Conservation (phyloP, 805 yeast genomes). For the Starmerella bombi region DNA sequence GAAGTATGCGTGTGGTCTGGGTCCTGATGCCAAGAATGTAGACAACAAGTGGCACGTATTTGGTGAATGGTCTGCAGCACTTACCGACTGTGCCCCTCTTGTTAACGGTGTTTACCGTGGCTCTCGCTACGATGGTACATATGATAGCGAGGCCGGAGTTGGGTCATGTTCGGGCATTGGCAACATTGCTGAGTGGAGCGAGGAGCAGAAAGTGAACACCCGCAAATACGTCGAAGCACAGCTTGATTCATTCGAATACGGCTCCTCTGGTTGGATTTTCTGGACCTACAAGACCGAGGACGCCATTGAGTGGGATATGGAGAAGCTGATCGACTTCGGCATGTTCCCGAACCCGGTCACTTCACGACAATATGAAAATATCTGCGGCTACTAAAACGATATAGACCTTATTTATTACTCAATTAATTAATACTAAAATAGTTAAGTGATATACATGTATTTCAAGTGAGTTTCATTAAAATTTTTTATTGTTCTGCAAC, state of each 20-base stretch:
- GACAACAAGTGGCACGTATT: constrained; percentile 63
- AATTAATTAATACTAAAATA: too few relatives aligned
- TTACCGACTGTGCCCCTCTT: constrained; percentile 85
- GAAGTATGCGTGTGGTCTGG: constrained; percentile 40
- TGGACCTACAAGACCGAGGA: constrained; percentile 90
- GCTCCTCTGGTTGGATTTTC: constrained; percentile 67
- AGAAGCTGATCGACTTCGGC: constrained; percentile 40
- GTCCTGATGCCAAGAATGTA: constrained; percentile 28
- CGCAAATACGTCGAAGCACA: constrained; percentile 79
- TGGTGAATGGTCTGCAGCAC: constrained; percentile 88
- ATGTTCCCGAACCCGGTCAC: constrained; percentile 72
- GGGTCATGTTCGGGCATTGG: constrained; percentile 50
- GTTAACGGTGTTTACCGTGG: constrained; percentile 77
- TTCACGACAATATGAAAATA: constrained; percentile 55
- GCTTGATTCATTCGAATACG: constrained; percentile 64
- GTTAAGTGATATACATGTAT: too few relatives aligned
- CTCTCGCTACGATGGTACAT: constrained; percentile 63
- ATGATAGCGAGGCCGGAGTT: constrained; percentile 32
- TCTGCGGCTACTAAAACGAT: constrained; percentile 35
- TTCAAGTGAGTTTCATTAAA: too few relatives aligned
- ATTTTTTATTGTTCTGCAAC: too few relatives aligned
- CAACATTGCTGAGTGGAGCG: constrained; percentile 43
- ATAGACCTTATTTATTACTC: too few relatives aligned
- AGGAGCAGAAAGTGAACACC: constrained; percentile 40
- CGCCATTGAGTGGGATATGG: constrained; percentile 77